Evolutionary conservation across 2,329 filamentous ascomycete species (phyloP), one percentile per base, ranked within the genome.

Genomic region (Fusarium aywerte): DNA sequence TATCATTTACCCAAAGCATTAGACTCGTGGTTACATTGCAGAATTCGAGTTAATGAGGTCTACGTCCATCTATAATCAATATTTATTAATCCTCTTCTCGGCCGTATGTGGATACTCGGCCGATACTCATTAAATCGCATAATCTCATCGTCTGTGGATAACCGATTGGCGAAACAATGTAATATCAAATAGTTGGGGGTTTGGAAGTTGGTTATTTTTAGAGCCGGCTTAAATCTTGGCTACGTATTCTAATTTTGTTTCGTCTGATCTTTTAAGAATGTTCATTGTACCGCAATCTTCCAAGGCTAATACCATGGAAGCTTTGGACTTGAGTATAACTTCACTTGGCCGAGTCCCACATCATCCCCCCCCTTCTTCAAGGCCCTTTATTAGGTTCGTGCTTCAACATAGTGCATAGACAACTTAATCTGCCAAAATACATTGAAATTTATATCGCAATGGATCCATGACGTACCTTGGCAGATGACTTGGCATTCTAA

Each of bases 111-210:
- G 48, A 15, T 23, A 43, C 36, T 51, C 48, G 48, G 48, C 48
- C 48, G 48, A 25, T 51, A 32, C 32, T 49, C 45, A 49, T 49
- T 38, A 49, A 49, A 49, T 33, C 13, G 45, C 45, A 49, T 49
- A 49, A 49, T 49, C 31, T 27, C 45, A 49, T 49, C 45, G 45
- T 49, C 32, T 21, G 23, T 49, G 45, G 45, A 49, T 35, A 36
- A 49, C 45, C 45, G 45, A 49, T 49, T 49, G 45, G 45, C 45
- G 45, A 49, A 49, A 38, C 31, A 49, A 49, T 38, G 45, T 38
- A 25, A 38, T 49, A 39, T 39, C 20, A 39, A 15, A 39, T 39
- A 20, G 36, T 39, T 20, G 36, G 36, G 36, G 36, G 36, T 39
- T 20, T 49, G 23, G 23, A 16, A 38, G 32, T 49, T 49, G 23